A percentile compares a stretch with the other conserved stretches of the same genome.
Conservation (phyloP, 352 stramenopile genomes). For the Lagenidium giganteum region DNA sequence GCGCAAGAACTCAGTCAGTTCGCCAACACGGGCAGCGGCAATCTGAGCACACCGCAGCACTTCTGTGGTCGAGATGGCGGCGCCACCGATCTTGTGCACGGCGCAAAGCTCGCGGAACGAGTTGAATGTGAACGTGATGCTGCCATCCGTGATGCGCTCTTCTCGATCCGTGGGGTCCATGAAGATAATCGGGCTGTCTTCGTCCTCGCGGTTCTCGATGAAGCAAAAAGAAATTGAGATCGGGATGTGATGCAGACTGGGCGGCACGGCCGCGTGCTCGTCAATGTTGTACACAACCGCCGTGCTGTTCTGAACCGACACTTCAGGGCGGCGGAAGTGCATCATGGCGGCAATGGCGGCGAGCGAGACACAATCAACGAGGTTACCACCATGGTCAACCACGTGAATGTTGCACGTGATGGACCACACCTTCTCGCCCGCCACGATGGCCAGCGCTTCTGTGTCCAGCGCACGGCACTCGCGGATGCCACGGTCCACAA, state of each 20-base stretch:
- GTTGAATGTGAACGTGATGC: conserved; percentile 89
- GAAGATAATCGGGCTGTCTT: conserved; percentile 57
- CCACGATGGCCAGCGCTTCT: conserved; percentile 91
- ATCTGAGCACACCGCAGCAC: conserved; percentile 77
- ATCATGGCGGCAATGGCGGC: conserved; percentile 92
- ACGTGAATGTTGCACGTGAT: conserved; percentile 90
- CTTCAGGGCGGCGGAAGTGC: conserved; percentile 91
- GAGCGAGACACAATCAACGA: conserved; percentile 89
- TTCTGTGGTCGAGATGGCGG: conserved; percentile 50
- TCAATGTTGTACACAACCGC: conserved; percentile 78
- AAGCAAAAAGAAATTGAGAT: conserved; percentile 94
- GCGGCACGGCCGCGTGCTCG: conserved; percentile 87
- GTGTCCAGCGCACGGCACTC: conserved; percentile 91
- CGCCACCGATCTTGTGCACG: conserved; percentile 88
- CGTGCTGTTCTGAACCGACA: conserved; percentile 54
- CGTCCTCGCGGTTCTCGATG: conserved; percentile 27
- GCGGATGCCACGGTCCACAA: conserved; percentile 90
- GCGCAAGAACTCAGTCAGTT: conserved; percentile 76
- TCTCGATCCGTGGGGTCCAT: conserved; percentile 89
- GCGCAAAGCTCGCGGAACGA: conserved; percentile 89
- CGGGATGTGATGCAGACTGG: conserved; percentile 95
- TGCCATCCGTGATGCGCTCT: conserved; percentile 84
- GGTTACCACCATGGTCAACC: conserved; percentile 91
- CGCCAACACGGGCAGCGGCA: conserved; percentile 68
- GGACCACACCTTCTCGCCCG: conserved; percentile 92